Evolutionary conservation across 73 alveolate species (phyloP).

Genomic region (Paramecium tetraurelia): DNA sequence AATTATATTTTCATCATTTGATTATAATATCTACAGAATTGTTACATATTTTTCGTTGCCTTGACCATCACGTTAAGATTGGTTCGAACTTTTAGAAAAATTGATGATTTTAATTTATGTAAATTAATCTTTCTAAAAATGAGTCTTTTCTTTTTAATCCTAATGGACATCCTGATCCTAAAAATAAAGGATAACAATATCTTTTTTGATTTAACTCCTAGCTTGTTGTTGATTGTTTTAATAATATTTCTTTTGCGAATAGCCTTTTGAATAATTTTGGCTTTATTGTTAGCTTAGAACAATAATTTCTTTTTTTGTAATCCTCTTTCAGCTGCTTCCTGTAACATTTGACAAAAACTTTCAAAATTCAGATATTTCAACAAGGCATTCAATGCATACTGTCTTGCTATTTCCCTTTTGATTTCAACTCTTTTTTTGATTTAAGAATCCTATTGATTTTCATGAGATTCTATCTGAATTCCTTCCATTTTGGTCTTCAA

Average conservation of each 20-base stretch:
- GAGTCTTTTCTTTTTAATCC: neutral
- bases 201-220: neutral
- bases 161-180: neutral
- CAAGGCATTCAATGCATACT: neutral
- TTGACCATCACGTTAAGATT: neutral
- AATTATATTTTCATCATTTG: neutral
- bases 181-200: neutral
- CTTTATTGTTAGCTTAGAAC: neutral
- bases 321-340: neutral
- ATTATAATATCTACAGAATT: neutral
- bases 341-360: neutral
- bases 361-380: neutral
- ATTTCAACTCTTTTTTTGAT: neutral
- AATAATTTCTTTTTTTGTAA: neutral
- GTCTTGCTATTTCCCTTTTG: neutral
- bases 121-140: neutral
- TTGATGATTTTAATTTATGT: neutral
- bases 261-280: neutral
- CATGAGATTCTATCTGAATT: neutral
- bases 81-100: neutral
- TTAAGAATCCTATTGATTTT: neutral
- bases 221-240: neutral
- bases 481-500: neutral
- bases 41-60: neutral
- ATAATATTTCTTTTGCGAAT: constrained; percentile 23